Conservation (phyloP, 2,329 filamentous ascomycete species). For the Colletotrichum higginsianum region DNA sequence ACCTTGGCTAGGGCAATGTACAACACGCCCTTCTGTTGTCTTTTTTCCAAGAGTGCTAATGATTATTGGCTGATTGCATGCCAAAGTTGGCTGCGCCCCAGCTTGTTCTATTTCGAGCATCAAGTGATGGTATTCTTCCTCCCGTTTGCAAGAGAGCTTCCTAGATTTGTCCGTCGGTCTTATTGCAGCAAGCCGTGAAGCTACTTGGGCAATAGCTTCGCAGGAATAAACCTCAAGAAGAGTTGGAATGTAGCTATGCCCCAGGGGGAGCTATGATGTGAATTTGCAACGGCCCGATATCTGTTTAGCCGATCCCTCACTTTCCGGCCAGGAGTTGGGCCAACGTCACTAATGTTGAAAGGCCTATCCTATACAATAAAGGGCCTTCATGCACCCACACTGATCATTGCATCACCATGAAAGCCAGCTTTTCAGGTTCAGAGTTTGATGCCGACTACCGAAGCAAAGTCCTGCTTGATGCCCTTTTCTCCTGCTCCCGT, state of each 20-base stretch:
- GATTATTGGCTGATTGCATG: slow-evolving; percentile 28
- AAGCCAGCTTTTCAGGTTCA: neutral
- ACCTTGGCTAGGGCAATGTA: slow-evolving; percentile 14
- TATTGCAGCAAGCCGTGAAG: slow-evolving; percentile 9
- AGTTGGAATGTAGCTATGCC: neutral
- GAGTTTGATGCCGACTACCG: neutral
- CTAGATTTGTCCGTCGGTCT: neutral
- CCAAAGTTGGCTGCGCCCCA: slow-evolving; percentile 23
- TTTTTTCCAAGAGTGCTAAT: neutral
- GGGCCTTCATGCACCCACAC: neutral
- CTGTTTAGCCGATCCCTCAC: neutral
- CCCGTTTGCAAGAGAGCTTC: neutral
- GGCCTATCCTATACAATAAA: neutral
- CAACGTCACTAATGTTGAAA: neutral
- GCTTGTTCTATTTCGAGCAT: slow-evolving; percentile 33
- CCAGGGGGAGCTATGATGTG: neutral
- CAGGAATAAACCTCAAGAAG: neutral
- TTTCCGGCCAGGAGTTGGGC: neutral
- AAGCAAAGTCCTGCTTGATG: slow-evolving; percentile 6
- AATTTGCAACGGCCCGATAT: slow-evolving; percentile 4
- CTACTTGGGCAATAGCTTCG: neutral
- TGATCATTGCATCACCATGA: neutral
- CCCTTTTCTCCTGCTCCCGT: neutral
- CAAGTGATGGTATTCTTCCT: neutral
- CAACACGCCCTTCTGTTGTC: slow-evolving; percentile 2